Base-by-base conservation (phyloP, 768 basidiomycete genomes). In the Pleurotus salmoneostramineus region DNA sequence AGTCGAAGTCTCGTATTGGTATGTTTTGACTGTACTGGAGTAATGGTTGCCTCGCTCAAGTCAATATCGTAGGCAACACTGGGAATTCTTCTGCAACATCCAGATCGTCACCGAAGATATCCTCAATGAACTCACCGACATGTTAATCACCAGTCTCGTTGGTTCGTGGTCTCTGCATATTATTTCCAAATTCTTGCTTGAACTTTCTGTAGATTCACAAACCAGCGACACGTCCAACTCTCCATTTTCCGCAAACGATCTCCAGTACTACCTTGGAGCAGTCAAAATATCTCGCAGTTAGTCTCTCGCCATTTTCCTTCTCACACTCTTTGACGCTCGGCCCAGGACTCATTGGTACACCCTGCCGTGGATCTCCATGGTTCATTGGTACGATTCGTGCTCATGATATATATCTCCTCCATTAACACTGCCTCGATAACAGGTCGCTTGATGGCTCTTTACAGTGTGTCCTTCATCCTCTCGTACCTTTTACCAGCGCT, bases 1-100 rank as follows among this genome's bases (percentile, higher is more conserved):
- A 31, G 62, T 76, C 12, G 63, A 75, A 63, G 62, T 64, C 5
- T 68, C 77, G 12, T 76, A 76, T 45, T 76, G 74, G 74, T 77
- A 36, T 58, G 37, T 37, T 47, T 32, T n/a, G n/a, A n/a, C n/a
- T n/a, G n/a, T n/a, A n/a, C n/a, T n/a, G n/a, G n/a, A n/a, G n/a
- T n/a, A n/a, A n/a, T n/a, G n/a, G n/a, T n/a, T n/a, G n/a, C n/a
- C n/a, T n/a, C n/a, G 17, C 51, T 15, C 50, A 21, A 17, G 45
- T 46, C n/a, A 5, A 64, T 66, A 55, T 54, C 15, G 3, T 42
- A 51, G 48, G 52, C 52, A 55, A 55, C 52, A 55, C 31, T 55
- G 52, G 52, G 52, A 55, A 27, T 67, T 71, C 64, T 60, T 71
- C 65, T 56, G 55, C 65, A 31, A 75, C 66, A 6, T 72, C 65